Evolutionary conservation across 1,284 basidiomycete genomes (phyloP), one percentile per base, ranked within the genome.

Genomic region (Schizophyllum amplum): DNA sequence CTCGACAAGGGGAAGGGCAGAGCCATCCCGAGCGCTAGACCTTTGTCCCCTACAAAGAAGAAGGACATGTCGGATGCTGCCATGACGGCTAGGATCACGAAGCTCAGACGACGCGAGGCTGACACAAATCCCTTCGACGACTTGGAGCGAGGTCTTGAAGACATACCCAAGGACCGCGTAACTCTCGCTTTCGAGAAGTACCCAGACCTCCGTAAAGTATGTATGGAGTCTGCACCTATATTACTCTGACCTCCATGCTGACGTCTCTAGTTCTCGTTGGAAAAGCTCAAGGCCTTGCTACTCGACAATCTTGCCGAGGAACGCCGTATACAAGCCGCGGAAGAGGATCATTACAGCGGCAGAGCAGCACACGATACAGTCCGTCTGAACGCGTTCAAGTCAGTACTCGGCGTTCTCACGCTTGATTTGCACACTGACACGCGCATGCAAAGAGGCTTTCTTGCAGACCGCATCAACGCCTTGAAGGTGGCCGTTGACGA

Each of bases 1-100:
- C 63, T 57, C 52, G 66, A 63, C 54, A 63, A 67, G 24, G 63
- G 62, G 9, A 67, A 66, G 56, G 69, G 63, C 48, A 65, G 65
- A 52, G 51, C 57, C 21, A 61, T 24, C 11, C 51, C 55, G n/a
- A 9, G n/a, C 11, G 22, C 54, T 27, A 52, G 52, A 24, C 54
- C 55, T 9, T 20, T 53, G 47, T 27, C n/a, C n/a, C 27, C n/a
- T 42, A 42, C 33, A 9, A 42, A 53, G 25, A 53, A 53, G 25
- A 25, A 57, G 62, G 68, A 56, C 62, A 22, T 53, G 11, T 22
- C 33, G 24, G n/a, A 25, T 25, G 52, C 24, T 17, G 20, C 42
- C 48, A 26, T 52, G 22, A 20, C 55, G 51, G 49, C 52, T 42
- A 42, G 33, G 7, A 9, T 42, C 17, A 17, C 33, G 3, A 42